A percentile compares a stretch with the other conserved stretches of the same genome.
These are phyloP conservation scores for Coemansia sp. DNA, from an alignment of 192 early-diverging fungal species.

Conservation along the genomic window DNA sequence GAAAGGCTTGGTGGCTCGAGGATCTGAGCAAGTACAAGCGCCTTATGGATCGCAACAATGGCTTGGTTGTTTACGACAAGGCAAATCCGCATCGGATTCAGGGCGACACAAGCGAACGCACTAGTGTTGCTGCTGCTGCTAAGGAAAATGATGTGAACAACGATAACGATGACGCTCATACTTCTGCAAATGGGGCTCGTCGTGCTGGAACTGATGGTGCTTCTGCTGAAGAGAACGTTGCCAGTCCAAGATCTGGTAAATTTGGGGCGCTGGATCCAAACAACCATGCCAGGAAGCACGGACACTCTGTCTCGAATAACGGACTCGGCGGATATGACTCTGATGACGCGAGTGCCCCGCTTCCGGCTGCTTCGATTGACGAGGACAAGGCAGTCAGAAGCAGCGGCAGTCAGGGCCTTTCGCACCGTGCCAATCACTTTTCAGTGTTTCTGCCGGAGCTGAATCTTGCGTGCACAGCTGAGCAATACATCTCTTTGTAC, in stretches of 20 bases:
- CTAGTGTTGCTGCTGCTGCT: not conserved
- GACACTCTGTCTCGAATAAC: not conserved
- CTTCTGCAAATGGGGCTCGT: not conserved
- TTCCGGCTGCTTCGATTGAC: constrained; percentile 15
- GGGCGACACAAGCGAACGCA: constrained; percentile 30
- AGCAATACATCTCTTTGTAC: constrained; percentile 71
- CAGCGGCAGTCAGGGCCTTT: constrained; percentile 39
- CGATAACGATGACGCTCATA: not conserved
- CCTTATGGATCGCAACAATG: constrained; percentile 52
- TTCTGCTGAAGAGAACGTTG: not conserved
- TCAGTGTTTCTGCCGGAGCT: constrained; percentile 76
- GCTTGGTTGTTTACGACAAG: constrained; percentile 54
- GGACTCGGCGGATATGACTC: not conserved
- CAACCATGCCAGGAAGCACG: not conserved
- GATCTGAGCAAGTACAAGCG: constrained; percentile 54
- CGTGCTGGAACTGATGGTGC: not conserved
- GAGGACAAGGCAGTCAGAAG: constrained; percentile 14
- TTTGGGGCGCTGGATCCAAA: not conserved
- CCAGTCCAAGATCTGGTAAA: not conserved
- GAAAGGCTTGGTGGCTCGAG: constrained; percentile 51
- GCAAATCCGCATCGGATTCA: constrained; percentile 56
- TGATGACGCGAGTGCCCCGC: not conserved
- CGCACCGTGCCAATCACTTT: constrained; percentile 66
- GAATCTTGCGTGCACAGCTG: constrained; percentile 69
- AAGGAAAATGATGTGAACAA: not conserved